A percentile compares a stretch with the other conserved stretches of the same genome.
Evolutionary conservation across 2,329 filamentous ascomycete genomes (phyloP).

Genomic region (Aureobasidium sp.): DNA sequence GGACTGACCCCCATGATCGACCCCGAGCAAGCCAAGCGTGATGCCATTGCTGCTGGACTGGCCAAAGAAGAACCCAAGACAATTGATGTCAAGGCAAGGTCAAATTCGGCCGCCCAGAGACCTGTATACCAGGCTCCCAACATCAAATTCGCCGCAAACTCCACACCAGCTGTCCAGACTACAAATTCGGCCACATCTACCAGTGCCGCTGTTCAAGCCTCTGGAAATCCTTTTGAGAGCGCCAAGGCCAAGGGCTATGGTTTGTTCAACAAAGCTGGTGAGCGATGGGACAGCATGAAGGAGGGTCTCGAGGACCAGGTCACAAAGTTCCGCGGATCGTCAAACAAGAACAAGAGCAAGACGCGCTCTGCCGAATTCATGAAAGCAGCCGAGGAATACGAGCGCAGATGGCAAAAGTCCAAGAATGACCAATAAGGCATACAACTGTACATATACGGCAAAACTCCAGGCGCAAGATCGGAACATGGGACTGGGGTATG

Average conservation of each 20-base stretch:
- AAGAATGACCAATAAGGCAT: constrained; percentile 8
- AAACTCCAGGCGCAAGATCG: constrained; percentile 1
- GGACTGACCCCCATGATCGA: constrained; percentile 31
- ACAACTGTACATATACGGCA: not conserved
- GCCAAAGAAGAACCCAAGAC: constrained; percentile 12
- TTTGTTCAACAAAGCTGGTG: constrained; percentile 14
- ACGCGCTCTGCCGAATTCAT: constrained; percentile 17
- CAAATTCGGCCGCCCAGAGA: not conserved
- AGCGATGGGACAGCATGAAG: constrained; percentile 8
- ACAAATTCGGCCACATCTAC: not conserved
- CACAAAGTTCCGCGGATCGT: not conserved
- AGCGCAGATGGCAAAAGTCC: constrained; percentile 16
- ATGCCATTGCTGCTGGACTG: constrained; percentile 4
- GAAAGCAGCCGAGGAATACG: constrained; percentile 18
- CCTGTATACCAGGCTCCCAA: constrained; percentile 16
- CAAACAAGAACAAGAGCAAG: constrained; percentile 4
- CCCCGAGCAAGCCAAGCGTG: not conserved
- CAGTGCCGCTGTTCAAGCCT: not conserved
- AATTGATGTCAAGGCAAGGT: constrained; percentile 19
- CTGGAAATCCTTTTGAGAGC: not conserved
- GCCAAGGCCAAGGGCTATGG: constrained; percentile 7
- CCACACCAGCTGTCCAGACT: not conserved
- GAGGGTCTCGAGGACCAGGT: not conserved
- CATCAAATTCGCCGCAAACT: constrained; percentile 3
- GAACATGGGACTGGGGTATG: not conserved